Conservation (phyloP, 108 stramenopile species). For the Cylindrotheca closterium region DNA sequence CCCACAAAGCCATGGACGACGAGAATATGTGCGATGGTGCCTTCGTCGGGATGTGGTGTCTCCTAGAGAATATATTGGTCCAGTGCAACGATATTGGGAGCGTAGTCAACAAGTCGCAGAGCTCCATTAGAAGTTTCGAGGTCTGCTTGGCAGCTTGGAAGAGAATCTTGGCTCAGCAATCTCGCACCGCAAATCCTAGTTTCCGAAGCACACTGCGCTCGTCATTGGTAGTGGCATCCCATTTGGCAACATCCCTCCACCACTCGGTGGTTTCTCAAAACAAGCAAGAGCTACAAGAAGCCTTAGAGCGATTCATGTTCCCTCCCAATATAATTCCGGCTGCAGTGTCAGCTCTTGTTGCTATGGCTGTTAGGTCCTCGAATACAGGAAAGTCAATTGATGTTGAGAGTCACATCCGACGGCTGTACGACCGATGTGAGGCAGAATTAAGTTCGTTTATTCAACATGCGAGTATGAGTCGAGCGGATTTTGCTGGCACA, state of each 20-base stretch:
- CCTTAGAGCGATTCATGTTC: constrained; percentile 40
- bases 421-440: constrained; percentile 42
- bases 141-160: constrained; percentile 57
- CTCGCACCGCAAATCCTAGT: not conserved
- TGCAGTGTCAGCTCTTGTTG: constrained; percentile 48
- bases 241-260: constrained; percentile 45
- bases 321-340: constrained; percentile 56
- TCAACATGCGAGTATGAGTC: constrained; percentile 17
- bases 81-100: not conserved
- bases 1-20: constrained; percentile 10
- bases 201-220: constrained; percentile 33
- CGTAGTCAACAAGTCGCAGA: constrained; percentile 10
- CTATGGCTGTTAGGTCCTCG: not conserved
- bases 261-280: constrained; percentile 30
- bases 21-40: constrained; percentile 11
- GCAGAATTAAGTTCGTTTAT: constrained; percentile 41
- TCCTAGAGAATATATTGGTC: constrained; percentile 64
- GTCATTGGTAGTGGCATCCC: constrained; percentile 53
- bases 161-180: constrained; percentile 19
- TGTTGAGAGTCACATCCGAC: constrained; percentile 5
- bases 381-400: constrained; percentile 1
- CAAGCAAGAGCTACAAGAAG: constrained; percentile 21
- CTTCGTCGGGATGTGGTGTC: constrained; percentile 62
- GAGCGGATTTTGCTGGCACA: constrained; percentile 16
- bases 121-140: constrained; percentile 22